Evolutionary conservation across 352 stramenopile species (phyloP).

Genomic region (Pythium grandisporangium): DNA sequence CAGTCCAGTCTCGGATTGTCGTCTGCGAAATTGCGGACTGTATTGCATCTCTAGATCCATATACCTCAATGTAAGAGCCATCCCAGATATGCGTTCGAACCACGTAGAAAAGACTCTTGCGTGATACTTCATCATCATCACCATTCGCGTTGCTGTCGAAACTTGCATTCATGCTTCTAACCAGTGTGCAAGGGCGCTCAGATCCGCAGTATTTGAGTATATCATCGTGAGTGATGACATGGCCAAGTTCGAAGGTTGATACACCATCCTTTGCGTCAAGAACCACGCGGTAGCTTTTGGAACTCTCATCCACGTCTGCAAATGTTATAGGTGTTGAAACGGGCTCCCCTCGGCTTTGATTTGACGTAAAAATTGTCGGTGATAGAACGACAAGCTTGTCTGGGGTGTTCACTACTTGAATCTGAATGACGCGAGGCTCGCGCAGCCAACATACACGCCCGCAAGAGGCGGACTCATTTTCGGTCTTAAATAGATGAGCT

Average conservation of each 20-base stretch:
- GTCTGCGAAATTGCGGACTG: conserved; percentile 22
- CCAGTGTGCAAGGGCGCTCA: conserved; percentile 35
- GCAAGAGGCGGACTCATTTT: not conserved
- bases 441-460: not conserved
- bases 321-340: conserved; percentile 36
- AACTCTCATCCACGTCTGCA: conserved; percentile 34
- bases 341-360: conserved; percentile 7
- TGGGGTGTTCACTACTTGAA: conserved; percentile 40
- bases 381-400: conserved; percentile 38
- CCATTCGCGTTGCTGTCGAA: conserved; percentile 13
- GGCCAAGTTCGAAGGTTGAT: conserved; percentile 31
- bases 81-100: conserved; percentile 21
- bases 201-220: conserved; percentile 36
- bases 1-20: conserved; percentile 21
- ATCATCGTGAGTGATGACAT: conserved; percentile 36
- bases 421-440: conserved; percentile 19
- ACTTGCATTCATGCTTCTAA: conserved; percentile 19
- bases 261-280: conserved; percentile 26
- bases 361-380: conserved; percentile 23
- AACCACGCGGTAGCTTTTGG: conserved; percentile 29
- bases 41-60: conserved; percentile 27
- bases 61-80: conserved; percentile 27
- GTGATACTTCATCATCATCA: conserved; percentile 4
- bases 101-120: conserved; percentile 13
- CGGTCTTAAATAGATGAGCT: conserved; percentile 24